phyloP scores from a whole-genome alignment of 129 eudicot genomes.

The Lactuca saligna region DNA sequence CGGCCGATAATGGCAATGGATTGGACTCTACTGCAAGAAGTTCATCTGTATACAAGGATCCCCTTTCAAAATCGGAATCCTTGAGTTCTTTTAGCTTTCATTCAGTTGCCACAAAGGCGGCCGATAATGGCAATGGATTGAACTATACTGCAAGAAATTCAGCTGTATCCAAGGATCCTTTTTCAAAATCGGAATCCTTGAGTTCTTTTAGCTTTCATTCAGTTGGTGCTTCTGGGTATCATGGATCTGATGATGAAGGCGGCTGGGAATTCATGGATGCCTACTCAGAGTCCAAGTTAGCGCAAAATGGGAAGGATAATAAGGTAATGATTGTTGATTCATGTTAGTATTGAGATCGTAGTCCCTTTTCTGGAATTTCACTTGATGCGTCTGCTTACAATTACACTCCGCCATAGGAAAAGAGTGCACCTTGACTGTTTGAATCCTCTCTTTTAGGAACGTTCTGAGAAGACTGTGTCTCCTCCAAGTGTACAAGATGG shows the following conservation, averaged over 20 bases:
- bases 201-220: constrained; percentile 21
- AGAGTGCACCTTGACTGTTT: not conserved
- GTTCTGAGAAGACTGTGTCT: constrained; percentile 27
- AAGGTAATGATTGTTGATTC: constrained; percentile 40
- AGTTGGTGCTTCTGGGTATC: constrained; percentile 20
- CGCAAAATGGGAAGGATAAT: constrained; percentile 32
- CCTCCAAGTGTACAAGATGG: constrained; percentile 31
- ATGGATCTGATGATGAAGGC: constrained; percentile 47
- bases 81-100: constrained; percentile 23
- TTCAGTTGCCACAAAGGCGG: constrained; percentile 23
- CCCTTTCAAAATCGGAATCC: constrained; percentile 10
- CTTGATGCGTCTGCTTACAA: not conserved
- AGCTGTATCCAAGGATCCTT: constrained; percentile 13
- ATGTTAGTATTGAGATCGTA: not conserved
- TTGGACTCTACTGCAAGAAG: constrained; percentile 7
- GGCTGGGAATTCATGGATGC: constrained; percentile 87
- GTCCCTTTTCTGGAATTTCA: not conserved
- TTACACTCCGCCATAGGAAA: not conserved
- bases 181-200: constrained; percentile 21
- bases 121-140: constrained; percentile 35
- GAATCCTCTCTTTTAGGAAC: constrained; percentile 14
- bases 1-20: constrained; percentile 38
- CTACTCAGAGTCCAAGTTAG: constrained; percentile 31
- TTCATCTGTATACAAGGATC: constrained; percentile 16
- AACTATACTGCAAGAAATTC: constrained; percentile 5